Conservation (phyloP, 495 filamentous ascomycete species). For the Penicillium maclennaniae region DNA sequence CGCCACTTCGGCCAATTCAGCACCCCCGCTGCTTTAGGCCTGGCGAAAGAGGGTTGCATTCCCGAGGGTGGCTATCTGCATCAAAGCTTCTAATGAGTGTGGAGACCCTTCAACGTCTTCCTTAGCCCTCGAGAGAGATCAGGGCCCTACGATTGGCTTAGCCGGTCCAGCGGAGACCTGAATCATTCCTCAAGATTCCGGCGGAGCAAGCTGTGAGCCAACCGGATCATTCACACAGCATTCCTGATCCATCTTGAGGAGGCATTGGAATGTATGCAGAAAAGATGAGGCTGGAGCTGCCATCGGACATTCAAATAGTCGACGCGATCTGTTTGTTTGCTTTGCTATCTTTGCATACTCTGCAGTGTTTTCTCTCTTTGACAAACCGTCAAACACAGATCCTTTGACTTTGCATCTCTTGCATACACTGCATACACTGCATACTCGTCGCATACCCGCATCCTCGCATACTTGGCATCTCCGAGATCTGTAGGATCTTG, state of each 20-base stretch:
- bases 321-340: constrained; percentile 45
- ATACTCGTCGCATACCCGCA: background rate
- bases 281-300: constrained; percentile 39
- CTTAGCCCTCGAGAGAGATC: constrained; percentile 19
- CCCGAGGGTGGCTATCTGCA: constrained; percentile 33
- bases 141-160: constrained; percentile 26
- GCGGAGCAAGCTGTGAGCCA: constrained; percentile 26
- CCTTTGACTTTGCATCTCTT: constrained; percentile 3
- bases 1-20: constrained; percentile 27
- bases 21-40: constrained; percentile 29
- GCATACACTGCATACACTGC: constrained; percentile 11
- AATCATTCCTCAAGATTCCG: constrained; percentile 23
- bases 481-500: background rate
- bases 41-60: constrained; percentile 39
- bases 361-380: constrained; percentile 48
- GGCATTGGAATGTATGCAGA: constrained; percentile 39
- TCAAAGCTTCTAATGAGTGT: constrained; percentile 16
- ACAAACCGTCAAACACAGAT: constrained; percentile 33
- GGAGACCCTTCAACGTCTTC: constrained; percentile 19
- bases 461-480: background rate
- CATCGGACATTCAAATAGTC: constrained; percentile 42
- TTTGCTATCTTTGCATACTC: constrained; percentile 49
- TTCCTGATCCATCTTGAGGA: constrained; percentile 40
- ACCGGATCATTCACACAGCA: constrained; percentile 26
- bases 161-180: constrained; percentile 11